Conservation (phyloP, 1,284 basidiomycete genomes). For the Mycosarcoma maydis region DNA sequence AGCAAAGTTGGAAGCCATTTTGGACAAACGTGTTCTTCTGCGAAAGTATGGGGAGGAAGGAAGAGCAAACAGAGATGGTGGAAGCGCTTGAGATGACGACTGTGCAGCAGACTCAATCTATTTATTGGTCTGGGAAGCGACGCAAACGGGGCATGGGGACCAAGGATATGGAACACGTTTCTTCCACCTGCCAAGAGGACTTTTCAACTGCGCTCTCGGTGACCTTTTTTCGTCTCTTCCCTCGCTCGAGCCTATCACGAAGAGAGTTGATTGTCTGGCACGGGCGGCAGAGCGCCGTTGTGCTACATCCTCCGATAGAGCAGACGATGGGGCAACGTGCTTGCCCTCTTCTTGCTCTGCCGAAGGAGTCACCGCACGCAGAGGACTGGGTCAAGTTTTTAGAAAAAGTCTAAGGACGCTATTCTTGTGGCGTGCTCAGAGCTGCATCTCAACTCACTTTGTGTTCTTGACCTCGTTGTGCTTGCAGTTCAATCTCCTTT, state of each 20-base stretch:
- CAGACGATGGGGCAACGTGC: conserved; percentile 11
- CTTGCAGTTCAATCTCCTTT: background rate
- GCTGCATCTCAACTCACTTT: background rate
- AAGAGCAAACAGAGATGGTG: conserved; percentile 3
- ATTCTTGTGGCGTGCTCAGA: conserved; percentile 5
- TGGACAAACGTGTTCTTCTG: conserved; percentile 5
- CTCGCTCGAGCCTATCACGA: background rate
- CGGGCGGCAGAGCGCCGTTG: conserved; percentile 16
- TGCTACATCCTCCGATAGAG: background rate
- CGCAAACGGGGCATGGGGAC: background rate
- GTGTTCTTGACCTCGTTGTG: background rate
- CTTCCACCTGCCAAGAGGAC: no score
- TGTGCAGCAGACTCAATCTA: background rate
- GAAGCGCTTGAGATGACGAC: background rate
- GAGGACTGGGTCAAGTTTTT: background rate
- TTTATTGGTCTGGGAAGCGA: conserved; percentile 18
- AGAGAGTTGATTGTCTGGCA: conserved; percentile 4
- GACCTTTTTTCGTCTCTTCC: background rate
- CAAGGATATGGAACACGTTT: background rate
- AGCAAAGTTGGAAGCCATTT: conserved; percentile 24
- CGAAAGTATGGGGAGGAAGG: background rate
- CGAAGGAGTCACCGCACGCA: conserved; percentile 8
- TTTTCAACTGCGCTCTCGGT: conserved; percentile 8
- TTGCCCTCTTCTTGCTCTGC: background rate
- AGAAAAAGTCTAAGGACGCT: conserved; percentile 4